Percentiles rank a stretch among this genome's conserved stretches.
Conservation (phyloP, 2,329 filamentous ascomycete genomes). For the Epicoccum nigrum region DNA sequence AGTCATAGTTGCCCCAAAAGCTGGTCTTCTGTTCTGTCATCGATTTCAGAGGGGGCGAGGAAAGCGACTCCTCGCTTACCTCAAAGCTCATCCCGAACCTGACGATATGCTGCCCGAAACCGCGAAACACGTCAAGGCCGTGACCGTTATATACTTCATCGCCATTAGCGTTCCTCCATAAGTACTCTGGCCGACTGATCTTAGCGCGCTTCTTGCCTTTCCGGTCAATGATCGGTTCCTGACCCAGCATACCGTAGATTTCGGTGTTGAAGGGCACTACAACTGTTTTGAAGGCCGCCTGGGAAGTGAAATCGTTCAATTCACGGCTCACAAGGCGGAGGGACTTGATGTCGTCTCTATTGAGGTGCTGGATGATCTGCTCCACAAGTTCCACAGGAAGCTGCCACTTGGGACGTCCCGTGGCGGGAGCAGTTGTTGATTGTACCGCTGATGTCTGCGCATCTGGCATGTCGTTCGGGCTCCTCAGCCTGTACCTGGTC, state of each 20-base stretch:
- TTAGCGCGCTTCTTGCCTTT: conserved; percentile 46
- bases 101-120: conserved; percentile 65
- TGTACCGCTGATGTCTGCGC: not conserved
- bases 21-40: conserved; percentile 60
- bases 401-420: conserved; percentile 47
- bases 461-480: not conserved
- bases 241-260: conserved; percentile 62
- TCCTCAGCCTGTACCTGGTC: not conserved
- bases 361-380: conserved; percentile 61
- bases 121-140: conserved; percentile 66
- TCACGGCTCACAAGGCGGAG: conserved; percentile 67
- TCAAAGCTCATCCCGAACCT: conserved; percentile 73
- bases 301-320: conserved; percentile 64
- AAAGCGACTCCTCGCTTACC: conserved; percentile 61
- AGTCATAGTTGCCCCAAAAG: conserved; percentile 70
- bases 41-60: conserved; percentile 62
- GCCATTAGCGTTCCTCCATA: conserved; percentile 52
- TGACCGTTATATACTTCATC: conserved; percentile 60
- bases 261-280: conserved; percentile 70
- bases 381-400: conserved; percentile 69
- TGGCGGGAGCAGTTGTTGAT: not conserved
- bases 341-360: conserved; percentile 63
- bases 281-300: conserved; percentile 65
- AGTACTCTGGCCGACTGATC: conserved; percentile 36
- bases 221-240: conserved; percentile 41